A percentile compares a stretch with the other conserved stretches of the same genome.
phyloP scores from a whole-genome alignment of 192 early-diverging fungal genomes.

The Linnemannia zychae region DNA sequence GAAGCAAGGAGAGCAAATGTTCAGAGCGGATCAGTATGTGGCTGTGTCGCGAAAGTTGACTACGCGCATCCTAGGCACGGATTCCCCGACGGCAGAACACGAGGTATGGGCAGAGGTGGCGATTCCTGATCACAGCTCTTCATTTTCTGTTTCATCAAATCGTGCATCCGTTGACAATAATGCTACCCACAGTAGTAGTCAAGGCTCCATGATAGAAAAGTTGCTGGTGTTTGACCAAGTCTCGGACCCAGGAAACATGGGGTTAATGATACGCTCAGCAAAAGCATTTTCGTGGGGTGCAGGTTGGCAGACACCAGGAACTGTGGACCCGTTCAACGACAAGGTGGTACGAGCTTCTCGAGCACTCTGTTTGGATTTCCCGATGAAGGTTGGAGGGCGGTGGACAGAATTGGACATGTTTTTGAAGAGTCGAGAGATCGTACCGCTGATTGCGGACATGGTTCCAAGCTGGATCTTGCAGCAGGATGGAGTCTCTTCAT shows the following conservation, averaged over 20 bases:
- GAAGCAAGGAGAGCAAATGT: neutral
- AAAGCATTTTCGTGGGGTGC: slow-evolving; percentile 62
- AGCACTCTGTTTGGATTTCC: slow-evolving; percentile 57
- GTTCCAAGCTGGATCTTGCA: slow-evolving; percentile 27
- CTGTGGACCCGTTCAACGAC: slow-evolving; percentile 63
- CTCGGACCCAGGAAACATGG: slow-evolving; percentile 62
- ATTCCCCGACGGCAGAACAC: slow-evolving; percentile 48
- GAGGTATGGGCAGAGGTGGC: slow-evolving; percentile 65
- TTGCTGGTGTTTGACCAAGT: slow-evolving; percentile 62
- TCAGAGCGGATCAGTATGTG: slow-evolving; percentile 59
- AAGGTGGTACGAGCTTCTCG: slow-evolving; percentile 62
- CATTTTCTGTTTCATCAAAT: slow-evolving; percentile 13
- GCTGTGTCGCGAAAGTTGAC: slow-evolving; percentile 54
- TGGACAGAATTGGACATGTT: slow-evolving; percentile 30
- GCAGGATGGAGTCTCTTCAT: neutral
- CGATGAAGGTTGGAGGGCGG: slow-evolving; percentile 13
- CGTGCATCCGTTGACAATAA: too few species aligned
- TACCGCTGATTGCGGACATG: slow-evolving; percentile 64
- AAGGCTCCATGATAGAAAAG: slow-evolving; percentile 6
- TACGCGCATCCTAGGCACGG: slow-evolving; percentile 60
- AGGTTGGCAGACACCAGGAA: slow-evolving; percentile 49
- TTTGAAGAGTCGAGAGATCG: slow-evolving; percentile 32
- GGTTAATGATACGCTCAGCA: slow-evolving; percentile 61
- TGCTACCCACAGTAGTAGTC: neutral
- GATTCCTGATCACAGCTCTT: slow-evolving; percentile 44